A percentile compares a stretch with the other conserved stretches of the same genome.
phyloP scores from a whole-genome alignment of 768 basidiomycete species.

The Boletus pseudopeckii region DNA sequence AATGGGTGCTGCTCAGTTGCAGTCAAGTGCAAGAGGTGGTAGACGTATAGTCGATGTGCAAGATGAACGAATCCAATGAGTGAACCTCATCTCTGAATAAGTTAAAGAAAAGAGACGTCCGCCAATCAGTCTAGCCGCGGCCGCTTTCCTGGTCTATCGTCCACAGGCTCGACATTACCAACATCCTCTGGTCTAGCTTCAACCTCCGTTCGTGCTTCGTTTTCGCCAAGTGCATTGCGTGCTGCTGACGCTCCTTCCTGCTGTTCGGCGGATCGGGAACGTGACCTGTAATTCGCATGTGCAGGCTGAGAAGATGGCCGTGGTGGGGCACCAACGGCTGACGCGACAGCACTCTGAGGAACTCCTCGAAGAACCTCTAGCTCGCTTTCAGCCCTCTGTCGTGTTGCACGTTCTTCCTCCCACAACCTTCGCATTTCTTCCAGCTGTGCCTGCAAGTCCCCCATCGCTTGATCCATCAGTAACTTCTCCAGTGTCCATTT shows the following conservation, averaged over 20 bases:
- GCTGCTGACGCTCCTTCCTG: conserved; percentile 15
- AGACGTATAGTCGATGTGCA: conserved; percentile 11
- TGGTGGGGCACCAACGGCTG: conserved; percentile 1
- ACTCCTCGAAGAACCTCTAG: conserved; percentile 51
- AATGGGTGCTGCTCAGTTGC: background rate
- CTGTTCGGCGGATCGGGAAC: conserved; percentile 30
- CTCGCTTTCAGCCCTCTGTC: conserved; percentile 63
- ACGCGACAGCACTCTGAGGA: conserved; percentile 11
- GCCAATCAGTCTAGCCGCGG: conserved; percentile 28
- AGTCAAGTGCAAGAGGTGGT: background rate
- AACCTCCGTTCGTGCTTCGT: conserved; percentile 21
- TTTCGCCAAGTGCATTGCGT: conserved; percentile 12
- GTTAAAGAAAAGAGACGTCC: conserved; percentile 5
- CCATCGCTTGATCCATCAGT: conserved; percentile 90
- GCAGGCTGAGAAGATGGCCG: conserved; percentile 20
- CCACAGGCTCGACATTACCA: conserved; percentile 14
- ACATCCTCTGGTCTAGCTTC: conserved; percentile 19
- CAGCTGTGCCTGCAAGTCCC: conserved; percentile 76
- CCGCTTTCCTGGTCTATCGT: conserved; percentile 31
- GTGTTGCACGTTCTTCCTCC: conserved; percentile 68
- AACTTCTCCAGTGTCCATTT: conserved; percentile 93
- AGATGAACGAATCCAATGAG: conserved; percentile 11
- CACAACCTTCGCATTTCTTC: conserved; percentile 79
- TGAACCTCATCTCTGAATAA: conserved; percentile 14
- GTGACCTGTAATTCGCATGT: conserved; percentile 12